Base-by-base conservation (phyloP, 2,329 filamentous ascomycete species). In the Myotisia sp. region DNA sequence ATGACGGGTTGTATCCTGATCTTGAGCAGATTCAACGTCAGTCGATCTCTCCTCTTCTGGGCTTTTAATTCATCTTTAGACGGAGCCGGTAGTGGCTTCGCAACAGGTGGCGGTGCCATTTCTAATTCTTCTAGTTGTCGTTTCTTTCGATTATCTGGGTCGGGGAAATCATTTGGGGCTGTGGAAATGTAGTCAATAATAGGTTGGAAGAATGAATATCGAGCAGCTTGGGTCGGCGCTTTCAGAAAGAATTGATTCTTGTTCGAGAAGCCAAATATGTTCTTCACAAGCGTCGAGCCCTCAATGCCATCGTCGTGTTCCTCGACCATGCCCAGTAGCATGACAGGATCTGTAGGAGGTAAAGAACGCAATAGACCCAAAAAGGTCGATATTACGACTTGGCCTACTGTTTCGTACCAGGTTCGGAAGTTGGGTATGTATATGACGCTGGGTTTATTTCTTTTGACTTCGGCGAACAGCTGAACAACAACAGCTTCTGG, bases 391-490 rank as follows among this genome's bases (percentile, higher is more conserved):
- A 92, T 73, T 3, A 73, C 71, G 9, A 65, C 52, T 8, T 62
- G 60, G 2, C 77, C 73, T 24, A 84, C 62, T 0, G 80, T 76
- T 8, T 71, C 60, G 51, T 84, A 87, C 90, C 90, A 98, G 5
- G 78, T 71, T 45, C 93, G 81, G 31, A 95, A 73, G 45, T 85
- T 79, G 2, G 90, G 87, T 27, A 98, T 80, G 56, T 86, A 95
- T 33, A 98, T 90, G 23, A 95, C 83, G 53, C 85, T 92, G 1
- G 90, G 90, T 55, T 93, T 94, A 53, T 94, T 85, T 23, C 86
- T 76, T 55, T 87, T 83, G 23, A 92, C 82, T 60, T 95, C 90
- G 1, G 82, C 76, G 51, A 98, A 95, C 5, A 92, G 67, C 44
- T 86, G 78, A 8, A 93, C 84, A 42, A 98, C 75, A 6, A 86